A percentile compares a stretch with the other conserved stretches of the same genome.
phyloP scores from a whole-genome alignment of 192 early-diverging fungal species.

The Coemansia sp. region DNA sequence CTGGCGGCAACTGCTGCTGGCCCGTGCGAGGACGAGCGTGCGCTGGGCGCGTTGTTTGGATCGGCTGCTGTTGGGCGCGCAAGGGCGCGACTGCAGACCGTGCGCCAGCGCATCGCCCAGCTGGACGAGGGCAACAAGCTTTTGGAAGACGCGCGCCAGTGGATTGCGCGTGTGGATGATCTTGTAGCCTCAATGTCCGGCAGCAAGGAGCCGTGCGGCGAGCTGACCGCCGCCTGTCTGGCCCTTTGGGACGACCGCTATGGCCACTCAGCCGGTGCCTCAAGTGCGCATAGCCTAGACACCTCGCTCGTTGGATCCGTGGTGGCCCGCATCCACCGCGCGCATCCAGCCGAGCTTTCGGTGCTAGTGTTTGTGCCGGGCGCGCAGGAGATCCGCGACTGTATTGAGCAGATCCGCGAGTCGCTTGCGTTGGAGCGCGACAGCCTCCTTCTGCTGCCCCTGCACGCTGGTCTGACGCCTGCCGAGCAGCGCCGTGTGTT shows the following conservation, averaged over 20 bases:
- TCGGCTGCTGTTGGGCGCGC: conserved; percentile 2
- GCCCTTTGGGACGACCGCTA: conserved; percentile 25
- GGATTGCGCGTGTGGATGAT: neutral
- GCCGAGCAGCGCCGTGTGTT: conserved; percentile 55
- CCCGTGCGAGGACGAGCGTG: neutral
- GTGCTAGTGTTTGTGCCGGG: conserved; percentile 73
- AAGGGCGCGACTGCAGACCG: conserved; percentile 1
- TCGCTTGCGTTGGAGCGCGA: too few species aligned
- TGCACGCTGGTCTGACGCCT: conserved; percentile 59
- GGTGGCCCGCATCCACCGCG: conserved; percentile 58
- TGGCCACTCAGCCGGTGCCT: neutral
- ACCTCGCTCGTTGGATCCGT: conserved; percentile 55
- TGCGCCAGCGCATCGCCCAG: neutral
- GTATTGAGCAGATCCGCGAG: conserved; percentile 55
- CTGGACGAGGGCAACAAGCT: neutral
- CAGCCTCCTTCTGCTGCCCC: conserved; percentile 47
- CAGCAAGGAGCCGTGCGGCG: too few species aligned
- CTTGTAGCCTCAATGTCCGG: neutral
- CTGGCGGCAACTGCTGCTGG: too few species aligned
- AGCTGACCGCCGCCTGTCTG: conserved; percentile 6
- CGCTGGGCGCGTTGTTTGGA: conserved; percentile 7
- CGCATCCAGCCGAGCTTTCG: conserved; percentile 43
- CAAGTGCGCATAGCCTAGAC: conserved; percentile 39
- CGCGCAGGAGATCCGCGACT: conserved; percentile 67
- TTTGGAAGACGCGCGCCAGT: neutral